phyloP scores from a whole-genome alignment of 371 early-diverging fungal genomes.

The Apophysomyces sp. region DNA sequence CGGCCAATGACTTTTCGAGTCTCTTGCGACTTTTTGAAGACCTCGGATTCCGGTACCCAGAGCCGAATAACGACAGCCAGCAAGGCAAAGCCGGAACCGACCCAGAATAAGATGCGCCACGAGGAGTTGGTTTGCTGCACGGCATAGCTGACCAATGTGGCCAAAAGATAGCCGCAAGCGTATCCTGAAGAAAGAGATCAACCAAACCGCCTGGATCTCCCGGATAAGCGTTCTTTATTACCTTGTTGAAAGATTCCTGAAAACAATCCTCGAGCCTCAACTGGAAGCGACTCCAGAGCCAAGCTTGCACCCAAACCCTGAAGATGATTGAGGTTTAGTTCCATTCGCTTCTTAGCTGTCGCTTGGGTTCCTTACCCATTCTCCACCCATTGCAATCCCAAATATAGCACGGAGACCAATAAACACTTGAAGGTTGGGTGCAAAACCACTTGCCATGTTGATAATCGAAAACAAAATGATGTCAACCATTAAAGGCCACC shows the following conservation, averaged over 20 bases:
- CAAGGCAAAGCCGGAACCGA: constrained; percentile 62
- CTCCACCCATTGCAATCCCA: constrained; percentile 69
- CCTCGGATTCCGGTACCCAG: constrained; percentile 66
- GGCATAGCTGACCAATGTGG: constrained; percentile 58
- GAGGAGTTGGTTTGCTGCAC: constrained; percentile 43
- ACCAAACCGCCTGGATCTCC: neutral
- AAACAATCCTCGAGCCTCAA: constrained; percentile 69
- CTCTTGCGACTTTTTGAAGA: constrained; percentile 46
- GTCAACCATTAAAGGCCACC: constrained; percentile 69
- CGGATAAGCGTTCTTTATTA: neutral
- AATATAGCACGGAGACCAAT: constrained; percentile 49
- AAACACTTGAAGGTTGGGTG: constrained; percentile 48
- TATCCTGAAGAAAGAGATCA: constrained; percentile 35
- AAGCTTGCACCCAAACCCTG: constrained; percentile 69
- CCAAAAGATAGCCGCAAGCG: constrained; percentile 66
- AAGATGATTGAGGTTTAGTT: neutral
- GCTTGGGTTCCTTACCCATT: constrained; percentile 52
- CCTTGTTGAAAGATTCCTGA: constrained; percentile 74
- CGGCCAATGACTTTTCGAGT: constrained; percentile 30
- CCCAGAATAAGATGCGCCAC: constrained; percentile 76
- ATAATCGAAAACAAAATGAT: constrained; percentile 62
- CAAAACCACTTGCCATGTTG: constrained; percentile 69
- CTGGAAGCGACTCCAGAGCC: constrained; percentile 68
- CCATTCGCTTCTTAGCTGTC: neutral
- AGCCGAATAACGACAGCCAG: constrained; percentile 58